Conservation (phyloP, 176 grass and related monocot genomes). For the Saccharum officinarum region DNA sequence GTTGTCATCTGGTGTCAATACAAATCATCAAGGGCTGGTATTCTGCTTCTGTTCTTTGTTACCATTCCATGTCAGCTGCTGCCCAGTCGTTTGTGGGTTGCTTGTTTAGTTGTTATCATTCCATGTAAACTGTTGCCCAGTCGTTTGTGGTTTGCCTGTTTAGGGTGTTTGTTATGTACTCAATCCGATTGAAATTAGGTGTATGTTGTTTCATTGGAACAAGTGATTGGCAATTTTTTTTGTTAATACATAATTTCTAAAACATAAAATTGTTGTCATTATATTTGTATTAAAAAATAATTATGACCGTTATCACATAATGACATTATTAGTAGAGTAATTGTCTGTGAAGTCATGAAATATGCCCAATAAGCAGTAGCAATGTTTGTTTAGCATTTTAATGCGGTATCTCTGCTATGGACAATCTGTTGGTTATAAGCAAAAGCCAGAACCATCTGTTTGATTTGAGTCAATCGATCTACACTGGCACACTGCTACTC, state of each 20-base stretch:
- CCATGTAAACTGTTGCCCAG: neutral
- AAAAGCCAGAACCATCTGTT: neutral
- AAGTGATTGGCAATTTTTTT: neutral
- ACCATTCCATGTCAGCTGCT: neutral
- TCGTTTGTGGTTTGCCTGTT: neutral
- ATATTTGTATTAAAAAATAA: neutral
- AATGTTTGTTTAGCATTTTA: neutral
- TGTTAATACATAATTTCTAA: neutral
- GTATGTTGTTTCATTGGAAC: neutral
- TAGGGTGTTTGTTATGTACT: neutral
- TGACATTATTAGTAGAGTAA: neutral
- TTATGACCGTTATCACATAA: neutral
- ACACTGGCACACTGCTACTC: too few relatives aligned
- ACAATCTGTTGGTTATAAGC: neutral
- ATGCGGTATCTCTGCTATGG: neutral
- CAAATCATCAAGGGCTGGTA: neutral
- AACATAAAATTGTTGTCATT: neutral
- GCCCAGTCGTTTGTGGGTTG: neutral
- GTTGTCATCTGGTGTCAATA: neutral
- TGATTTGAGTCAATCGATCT: neutral
- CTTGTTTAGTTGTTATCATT: neutral
- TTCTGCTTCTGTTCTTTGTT: neutral
- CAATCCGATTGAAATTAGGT: neutral
- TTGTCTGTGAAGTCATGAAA: neutral
- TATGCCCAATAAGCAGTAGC: neutral